Percentiles rank a stretch among this genome's conserved stretches.
These are phyloP conservation scores for Cyamopsis tetragonoloba DNA, from an alignment of 306 rosid genomes.

Conservation along the genomic window DNA sequence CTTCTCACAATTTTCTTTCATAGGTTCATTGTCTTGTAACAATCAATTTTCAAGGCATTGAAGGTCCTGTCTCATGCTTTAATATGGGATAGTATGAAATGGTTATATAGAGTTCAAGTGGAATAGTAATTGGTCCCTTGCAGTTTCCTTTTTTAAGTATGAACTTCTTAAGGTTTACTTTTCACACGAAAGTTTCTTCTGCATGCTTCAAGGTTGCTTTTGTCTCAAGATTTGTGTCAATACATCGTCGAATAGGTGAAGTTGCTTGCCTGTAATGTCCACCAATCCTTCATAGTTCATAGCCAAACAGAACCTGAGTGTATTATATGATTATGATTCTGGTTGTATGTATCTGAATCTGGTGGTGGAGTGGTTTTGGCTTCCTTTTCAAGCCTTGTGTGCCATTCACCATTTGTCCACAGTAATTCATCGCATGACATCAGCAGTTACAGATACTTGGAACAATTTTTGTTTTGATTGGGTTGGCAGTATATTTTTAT, in stretches of 20 bases:
- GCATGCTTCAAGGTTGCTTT: slow-evolving; percentile 27
- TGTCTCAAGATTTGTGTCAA: slow-evolving; percentile 29
- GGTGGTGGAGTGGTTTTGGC: slow-evolving; percentile 10
- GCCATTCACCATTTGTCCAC: neutral
- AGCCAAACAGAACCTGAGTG: slow-evolving; percentile 12
- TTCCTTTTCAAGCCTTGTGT: slow-evolving; percentile 27
- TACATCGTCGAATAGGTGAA: slow-evolving; percentile 23
- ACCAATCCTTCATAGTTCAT: neutral
- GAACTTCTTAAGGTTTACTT: slow-evolving; percentile 16
- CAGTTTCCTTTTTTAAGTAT: slow-evolving; percentile 22
- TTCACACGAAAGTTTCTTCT: slow-evolving; percentile 24
- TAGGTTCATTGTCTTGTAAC: slow-evolving; percentile 26
- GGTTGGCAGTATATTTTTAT: neutral
- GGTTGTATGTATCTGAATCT: slow-evolving; percentile 27
- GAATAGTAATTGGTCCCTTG: slow-evolving; percentile 30
- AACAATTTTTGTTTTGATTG: slow-evolving; percentile 15
- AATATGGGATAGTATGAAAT: slow-evolving; percentile 38
- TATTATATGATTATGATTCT: slow-evolving; percentile 7
- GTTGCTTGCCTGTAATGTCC: slow-evolving; percentile 14
- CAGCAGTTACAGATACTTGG: slow-evolving; percentile 21
- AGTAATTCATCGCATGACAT: slow-evolving; percentile 12
- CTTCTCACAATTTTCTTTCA: slow-evolving; percentile 19
- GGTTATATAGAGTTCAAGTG: slow-evolving; percentile 29
- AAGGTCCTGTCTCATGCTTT: slow-evolving; percentile 26
- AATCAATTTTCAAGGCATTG: slow-evolving; percentile 45